Evolutionary conservation across 495 filamentous ascomycete genomes (phyloP).

Genomic region (Entonaema liquescens): DNA sequence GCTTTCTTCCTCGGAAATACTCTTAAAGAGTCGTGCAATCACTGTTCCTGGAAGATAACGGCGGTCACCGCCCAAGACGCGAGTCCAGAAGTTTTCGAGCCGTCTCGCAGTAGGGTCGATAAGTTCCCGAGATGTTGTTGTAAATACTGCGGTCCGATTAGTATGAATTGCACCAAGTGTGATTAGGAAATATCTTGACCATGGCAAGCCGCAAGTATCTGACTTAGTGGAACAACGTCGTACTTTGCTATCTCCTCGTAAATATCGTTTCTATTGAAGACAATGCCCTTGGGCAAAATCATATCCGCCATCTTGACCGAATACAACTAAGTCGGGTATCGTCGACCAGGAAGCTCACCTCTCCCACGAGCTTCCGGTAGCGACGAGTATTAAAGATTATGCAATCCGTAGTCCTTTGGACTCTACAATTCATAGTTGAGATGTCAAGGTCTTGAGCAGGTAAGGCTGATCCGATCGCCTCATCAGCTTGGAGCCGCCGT

Average conservation of each 20-base stretch:
- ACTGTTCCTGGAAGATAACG: slow-evolving; percentile 54
- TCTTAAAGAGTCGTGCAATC: slow-evolving; percentile 58
- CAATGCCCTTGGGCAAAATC: slow-evolving; percentile 58
- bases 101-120: slow-evolving; percentile 62
- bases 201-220: slow-evolving; percentile 60
- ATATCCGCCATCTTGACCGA: slow-evolving; percentile 45
- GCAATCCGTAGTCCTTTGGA: slow-evolving; percentile 36
- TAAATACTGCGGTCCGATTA: slow-evolving; percentile 54
- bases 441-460: slow-evolving; percentile 23
- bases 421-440: slow-evolving; percentile 44
- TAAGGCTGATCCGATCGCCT: slow-evolving; percentile 38
- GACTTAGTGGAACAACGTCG: slow-evolving; percentile 55
- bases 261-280: slow-evolving; percentile 55
- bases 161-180: slow-evolving; percentile 23
- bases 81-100: slow-evolving; percentile 66
- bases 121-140: slow-evolving; percentile 59
- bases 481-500: slow-evolving; percentile 38
- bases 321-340: slow-evolving; percentile 24
- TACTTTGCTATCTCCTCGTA: slow-evolving; percentile 59
- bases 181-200: slow-evolving; percentile 50
- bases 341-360: slow-evolving; percentile 40
- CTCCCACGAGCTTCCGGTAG: slow-evolving; percentile 33
- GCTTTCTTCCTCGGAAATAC: slow-evolving; percentile 58
- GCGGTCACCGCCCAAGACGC: slow-evolving; percentile 62
- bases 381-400: slow-evolving; percentile 34